phyloP scores from a whole-genome alignment of 2,329 filamentous ascomycete species.

The Aspergillus sp. region DNA sequence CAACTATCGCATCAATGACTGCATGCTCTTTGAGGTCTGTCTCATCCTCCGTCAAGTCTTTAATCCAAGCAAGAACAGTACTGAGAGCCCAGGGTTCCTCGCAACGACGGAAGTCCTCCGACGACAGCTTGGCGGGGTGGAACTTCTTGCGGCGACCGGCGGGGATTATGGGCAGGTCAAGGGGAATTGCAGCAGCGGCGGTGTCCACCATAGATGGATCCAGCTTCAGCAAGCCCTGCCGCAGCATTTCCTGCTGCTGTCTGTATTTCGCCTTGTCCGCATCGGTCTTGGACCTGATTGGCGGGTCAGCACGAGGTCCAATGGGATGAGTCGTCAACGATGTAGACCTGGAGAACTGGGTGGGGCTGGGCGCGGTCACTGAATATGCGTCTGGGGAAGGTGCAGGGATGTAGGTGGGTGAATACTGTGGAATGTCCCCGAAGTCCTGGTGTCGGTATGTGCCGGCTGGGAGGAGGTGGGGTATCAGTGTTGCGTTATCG shows the following conservation, averaged over 20 bases:
- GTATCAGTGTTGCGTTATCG: slow-evolving; percentile 44
- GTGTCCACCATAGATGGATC: slow-evolving; percentile 50
- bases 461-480: slow-evolving; percentile 53
- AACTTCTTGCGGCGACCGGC: slow-evolving; percentile 79
- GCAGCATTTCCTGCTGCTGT: slow-evolving; percentile 54
- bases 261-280: slow-evolving; percentile 64
- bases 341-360: slow-evolving; percentile 67
- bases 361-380: slow-evolving; percentile 43
- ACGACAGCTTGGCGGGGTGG: slow-evolving; percentile 77
- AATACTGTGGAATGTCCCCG: slow-evolving; percentile 43
- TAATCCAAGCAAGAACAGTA: slow-evolving; percentile 81
- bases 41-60: slow-evolving; percentile 86
- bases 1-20: slow-evolving; percentile 82
- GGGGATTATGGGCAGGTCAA: slow-evolving; percentile 83
- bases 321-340: slow-evolving; percentile 81
- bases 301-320: slow-evolving; percentile 73
- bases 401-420: slow-evolving; percentile 35
- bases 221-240: slow-evolving; percentile 41
- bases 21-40: slow-evolving; percentile 80
- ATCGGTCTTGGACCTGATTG: slow-evolving; percentile 92
- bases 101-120: slow-evolving; percentile 80
- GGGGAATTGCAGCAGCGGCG: slow-evolving; percentile 53
- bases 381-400: slow-evolving; percentile 54
- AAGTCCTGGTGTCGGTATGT: slow-evolving; percentile 58
- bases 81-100: slow-evolving; percentile 90